These are phyloP conservation scores for Elsinoe arachidis DNA, from an alignment of 2,329 filamentous ascomycete genomes.

Conservation along the genomic window DNA sequence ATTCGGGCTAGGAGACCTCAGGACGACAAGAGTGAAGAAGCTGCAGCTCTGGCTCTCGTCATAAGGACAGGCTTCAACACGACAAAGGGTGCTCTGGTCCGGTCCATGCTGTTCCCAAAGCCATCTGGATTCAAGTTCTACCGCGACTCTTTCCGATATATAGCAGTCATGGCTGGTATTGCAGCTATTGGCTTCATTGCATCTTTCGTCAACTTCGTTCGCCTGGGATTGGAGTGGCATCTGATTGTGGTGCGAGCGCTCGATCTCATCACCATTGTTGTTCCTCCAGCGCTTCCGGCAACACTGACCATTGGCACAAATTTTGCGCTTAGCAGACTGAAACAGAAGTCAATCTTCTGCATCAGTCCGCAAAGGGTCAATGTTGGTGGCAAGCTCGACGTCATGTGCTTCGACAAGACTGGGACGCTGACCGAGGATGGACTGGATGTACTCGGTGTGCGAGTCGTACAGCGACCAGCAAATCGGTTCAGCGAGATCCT, in stretches of 20 bases:
- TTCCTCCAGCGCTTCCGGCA: slow-evolving; percentile 86
- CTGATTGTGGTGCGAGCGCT: slow-evolving; percentile 85
- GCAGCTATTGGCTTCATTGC: slow-evolving; percentile 80
- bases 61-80: slow-evolving; percentile 95
- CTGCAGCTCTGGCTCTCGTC: slow-evolving; percentile 82
- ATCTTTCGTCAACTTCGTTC: slow-evolving; percentile 88
- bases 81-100: slow-evolving; percentile 88
- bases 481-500: slow-evolving; percentile 69
- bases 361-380: slow-evolving; percentile 97
- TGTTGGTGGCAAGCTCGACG: slow-evolving; percentile 87
- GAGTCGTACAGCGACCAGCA: slow-evolving; percentile 58
- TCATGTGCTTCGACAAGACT: slow-evolving; percentile 98
- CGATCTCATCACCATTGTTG: slow-evolving; percentile 94
- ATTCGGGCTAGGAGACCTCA: slow-evolving; percentile 83
- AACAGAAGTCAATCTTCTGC: slow-evolving; percentile 87
- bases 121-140: slow-evolving; percentile 99
- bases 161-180: slow-evolving; percentile 87
- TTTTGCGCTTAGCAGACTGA: slow-evolving; percentile 80
- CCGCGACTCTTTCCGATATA: slow-evolving; percentile 93
- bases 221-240: slow-evolving; percentile 75
- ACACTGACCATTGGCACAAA: slow-evolving; percentile 95
- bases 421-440: slow-evolving; percentile 97
- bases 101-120: slow-evolving; percentile 97
- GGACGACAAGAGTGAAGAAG: slow-evolving; percentile 76
- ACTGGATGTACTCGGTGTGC: slow-evolving; percentile 81